A percentile compares a stretch with the other conserved stretches of the same genome.
Evolutionary conservation across 169 alveolate species (phyloP).

Genomic region (Perkinsus marinus): DNA sequence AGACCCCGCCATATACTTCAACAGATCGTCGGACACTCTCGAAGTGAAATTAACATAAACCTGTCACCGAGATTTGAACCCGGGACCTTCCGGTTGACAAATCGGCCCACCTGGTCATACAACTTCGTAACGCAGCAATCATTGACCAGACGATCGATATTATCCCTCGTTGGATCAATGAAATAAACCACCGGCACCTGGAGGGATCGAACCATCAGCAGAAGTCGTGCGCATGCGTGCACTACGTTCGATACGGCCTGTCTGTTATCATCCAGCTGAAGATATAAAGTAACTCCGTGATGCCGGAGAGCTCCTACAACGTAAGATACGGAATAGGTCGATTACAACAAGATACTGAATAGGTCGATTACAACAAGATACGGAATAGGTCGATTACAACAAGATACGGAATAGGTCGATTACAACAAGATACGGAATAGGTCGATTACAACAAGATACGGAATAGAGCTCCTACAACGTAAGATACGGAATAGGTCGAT

Average conservation of each 20-base stretch:
- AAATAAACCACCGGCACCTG: constrained; percentile 36
- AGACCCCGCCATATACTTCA: constrained; percentile 1
- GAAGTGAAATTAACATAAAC: constrained; percentile 12
- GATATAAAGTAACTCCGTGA: constrained; percentile 32
- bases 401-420: no score
- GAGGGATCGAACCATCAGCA: not conserved
- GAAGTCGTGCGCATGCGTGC: not conserved
- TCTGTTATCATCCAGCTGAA: constrained; percentile 22
- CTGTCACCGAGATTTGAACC: not conserved
- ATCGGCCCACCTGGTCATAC: not conserved
- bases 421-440: no score
- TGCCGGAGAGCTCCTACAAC: constrained; percentile 22
- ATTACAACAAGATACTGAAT: no score
- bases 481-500: no score
- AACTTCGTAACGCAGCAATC: constrained; percentile 10
- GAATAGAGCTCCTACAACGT: no score
- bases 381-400: no score
- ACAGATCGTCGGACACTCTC: constrained; percentile 17
- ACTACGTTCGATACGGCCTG: constrained; percentile 3
- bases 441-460: no score
- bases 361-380: no score
- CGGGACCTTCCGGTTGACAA: not conserved
- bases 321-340: no score
- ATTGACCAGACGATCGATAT: constrained; percentile 22
- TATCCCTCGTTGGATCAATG: constrained; percentile 32